Conservation (phyloP, 2,329 filamentous ascomycete species). For the Cladophialophora chaetospira region DNA sequence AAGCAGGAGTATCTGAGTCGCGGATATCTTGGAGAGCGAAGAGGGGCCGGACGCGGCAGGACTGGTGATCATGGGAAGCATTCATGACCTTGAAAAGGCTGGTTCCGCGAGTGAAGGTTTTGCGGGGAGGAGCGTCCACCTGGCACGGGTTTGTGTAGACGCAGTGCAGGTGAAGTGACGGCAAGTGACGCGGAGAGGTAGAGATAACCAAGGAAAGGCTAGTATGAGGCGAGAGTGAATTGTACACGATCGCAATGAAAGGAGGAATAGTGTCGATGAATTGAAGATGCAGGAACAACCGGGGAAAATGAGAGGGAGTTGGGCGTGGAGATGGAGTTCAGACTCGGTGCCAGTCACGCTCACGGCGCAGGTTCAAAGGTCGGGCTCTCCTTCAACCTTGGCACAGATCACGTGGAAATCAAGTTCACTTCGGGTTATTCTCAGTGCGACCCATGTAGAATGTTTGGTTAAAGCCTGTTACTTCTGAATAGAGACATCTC, state of each 20-base stretch:
- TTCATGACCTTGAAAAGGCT: slow-evolving; percentile 32
- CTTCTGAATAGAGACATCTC: not conserved
- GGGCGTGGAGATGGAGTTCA: slow-evolving; percentile 7
- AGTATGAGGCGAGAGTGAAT: not conserved
- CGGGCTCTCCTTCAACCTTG: not conserved
- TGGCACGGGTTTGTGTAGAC: slow-evolving; percentile 2
- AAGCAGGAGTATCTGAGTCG: slow-evolving; percentile 92
- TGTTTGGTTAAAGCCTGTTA: not conserved
- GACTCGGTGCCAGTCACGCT: not conserved
- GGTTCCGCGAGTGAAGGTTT: slow-evolving; percentile 13
- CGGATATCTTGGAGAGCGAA: slow-evolving; percentile 85
- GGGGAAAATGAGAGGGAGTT: slow-evolving; percentile 8
- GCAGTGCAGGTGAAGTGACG: not conserved
- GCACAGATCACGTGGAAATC: not conserved
- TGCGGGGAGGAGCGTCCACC: slow-evolving; percentile 11
- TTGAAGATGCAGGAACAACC: slow-evolving; percentile 11
- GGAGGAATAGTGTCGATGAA: slow-evolving; percentile 10
- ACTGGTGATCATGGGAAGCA: slow-evolving; percentile 38
- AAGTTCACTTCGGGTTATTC: not conserved
- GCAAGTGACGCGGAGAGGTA: not conserved
- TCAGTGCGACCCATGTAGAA: too few relatives aligned
- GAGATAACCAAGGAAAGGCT: not conserved
- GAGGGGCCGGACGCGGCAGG: slow-evolving; percentile 53
- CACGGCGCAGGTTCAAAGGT: too few relatives aligned
- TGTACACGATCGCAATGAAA: not conserved